A percentile compares a stretch with the other conserved stretches of the same genome.
Evolutionary conservation across 495 filamentous ascomycete species (phyloP).

Genomic region (Cercophora samala): DNA sequence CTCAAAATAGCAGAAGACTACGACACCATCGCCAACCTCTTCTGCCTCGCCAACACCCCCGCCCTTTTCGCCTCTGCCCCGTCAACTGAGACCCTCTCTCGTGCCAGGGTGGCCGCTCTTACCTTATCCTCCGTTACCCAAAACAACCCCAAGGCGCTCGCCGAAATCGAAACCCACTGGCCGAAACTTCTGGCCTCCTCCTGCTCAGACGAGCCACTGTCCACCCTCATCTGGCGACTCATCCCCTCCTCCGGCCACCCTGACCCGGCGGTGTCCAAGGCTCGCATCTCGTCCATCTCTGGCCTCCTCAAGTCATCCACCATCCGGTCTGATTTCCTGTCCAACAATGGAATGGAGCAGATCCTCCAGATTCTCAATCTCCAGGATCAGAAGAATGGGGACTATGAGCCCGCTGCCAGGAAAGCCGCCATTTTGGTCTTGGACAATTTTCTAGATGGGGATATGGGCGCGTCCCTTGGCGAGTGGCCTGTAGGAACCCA

Average conservation of each 20-base stretch:
- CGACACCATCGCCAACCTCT: slow-evolving; percentile 42
- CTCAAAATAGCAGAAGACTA: slow-evolving; percentile 54
- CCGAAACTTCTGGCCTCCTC: slow-evolving; percentile 22
- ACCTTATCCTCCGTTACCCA: slow-evolving; percentile 54
- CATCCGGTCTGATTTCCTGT: slow-evolving; percentile 53
- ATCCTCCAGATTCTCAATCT: slow-evolving; percentile 47
- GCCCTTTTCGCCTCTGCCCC: slow-evolving; percentile 15
- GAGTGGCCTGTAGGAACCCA: slow-evolving; percentile 43
- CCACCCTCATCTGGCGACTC: slow-evolving; percentile 26
- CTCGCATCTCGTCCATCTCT: slow-evolving; percentile 39
- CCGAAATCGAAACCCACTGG: slow-evolving; percentile 44
- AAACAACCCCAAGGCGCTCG: slow-evolving; percentile 62
- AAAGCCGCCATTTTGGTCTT: slow-evolving; percentile 51
- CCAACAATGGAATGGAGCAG: slow-evolving; percentile 40
- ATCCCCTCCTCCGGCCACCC: slow-evolving; percentile 29
- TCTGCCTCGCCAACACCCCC: slow-evolving; percentile 38
- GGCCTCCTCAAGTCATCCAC: slow-evolving; percentile 42
- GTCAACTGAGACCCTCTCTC: slow-evolving; percentile 18
- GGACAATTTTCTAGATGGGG: slow-evolving; percentile 59
- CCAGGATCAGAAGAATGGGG: slow-evolving; percentile 9
- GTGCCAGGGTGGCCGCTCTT: slow-evolving; percentile 48
- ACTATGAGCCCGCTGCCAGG: slow-evolving; percentile 41
- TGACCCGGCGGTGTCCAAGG: slow-evolving; percentile 35
- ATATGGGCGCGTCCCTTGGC: slow-evolving; percentile 52
- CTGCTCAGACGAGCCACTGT: slow-evolving; percentile 18